Conservation (phyloP, 768 basidiomycete genomes). For the Lactarius pseudohatsudake region DNA sequence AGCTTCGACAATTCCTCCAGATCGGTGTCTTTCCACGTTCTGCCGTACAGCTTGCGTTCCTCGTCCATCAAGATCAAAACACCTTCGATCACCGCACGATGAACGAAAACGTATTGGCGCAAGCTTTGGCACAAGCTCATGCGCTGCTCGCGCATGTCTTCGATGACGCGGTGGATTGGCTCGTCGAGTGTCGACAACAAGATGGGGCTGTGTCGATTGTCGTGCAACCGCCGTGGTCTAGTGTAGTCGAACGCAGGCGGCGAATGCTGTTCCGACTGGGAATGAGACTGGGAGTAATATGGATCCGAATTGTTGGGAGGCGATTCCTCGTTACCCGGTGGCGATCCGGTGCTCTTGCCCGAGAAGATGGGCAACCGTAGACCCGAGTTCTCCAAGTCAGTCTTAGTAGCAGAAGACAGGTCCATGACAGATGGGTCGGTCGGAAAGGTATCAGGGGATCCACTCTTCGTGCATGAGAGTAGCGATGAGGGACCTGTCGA, state of each 20-base stretch:
- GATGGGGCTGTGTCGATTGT: conserved; percentile 49
- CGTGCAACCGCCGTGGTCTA: conserved; percentile 60
- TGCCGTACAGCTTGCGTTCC: conserved; percentile 46
- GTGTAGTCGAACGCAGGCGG: conserved; percentile 51
- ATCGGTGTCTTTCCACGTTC: conserved; percentile 28
- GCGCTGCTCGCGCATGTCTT: conserved; percentile 93
- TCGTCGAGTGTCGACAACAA: conserved; percentile 63
- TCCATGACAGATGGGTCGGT: conserved; percentile 29
- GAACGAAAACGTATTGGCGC: conserved; percentile 92
- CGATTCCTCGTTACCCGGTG: conserved; percentile 18
- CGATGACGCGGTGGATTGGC: conserved; percentile 79
- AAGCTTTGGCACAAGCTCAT: conserved; percentile 97
- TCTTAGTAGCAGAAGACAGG: conserved; percentile 14
- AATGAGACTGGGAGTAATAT: conserved; percentile 20
- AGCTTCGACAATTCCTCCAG: conserved; percentile 29
- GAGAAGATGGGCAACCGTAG: conserved; percentile 1
- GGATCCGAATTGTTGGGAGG: conserved; percentile 20
- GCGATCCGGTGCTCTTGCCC: conserved; percentile 16
- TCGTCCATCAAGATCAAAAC: conserved; percentile 76
- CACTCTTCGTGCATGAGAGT: conserved; percentile 19
- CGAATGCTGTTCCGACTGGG: conserved; percentile 23
- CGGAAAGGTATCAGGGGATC: conserved; percentile 25
- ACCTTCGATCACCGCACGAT: conserved; percentile 82
- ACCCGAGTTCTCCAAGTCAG: conserved; percentile 12
- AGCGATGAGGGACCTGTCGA: conserved; percentile 25